Conservation (phyloP, 2,329 filamentous ascomycete species). For the Monosporascus sp. region DNA sequence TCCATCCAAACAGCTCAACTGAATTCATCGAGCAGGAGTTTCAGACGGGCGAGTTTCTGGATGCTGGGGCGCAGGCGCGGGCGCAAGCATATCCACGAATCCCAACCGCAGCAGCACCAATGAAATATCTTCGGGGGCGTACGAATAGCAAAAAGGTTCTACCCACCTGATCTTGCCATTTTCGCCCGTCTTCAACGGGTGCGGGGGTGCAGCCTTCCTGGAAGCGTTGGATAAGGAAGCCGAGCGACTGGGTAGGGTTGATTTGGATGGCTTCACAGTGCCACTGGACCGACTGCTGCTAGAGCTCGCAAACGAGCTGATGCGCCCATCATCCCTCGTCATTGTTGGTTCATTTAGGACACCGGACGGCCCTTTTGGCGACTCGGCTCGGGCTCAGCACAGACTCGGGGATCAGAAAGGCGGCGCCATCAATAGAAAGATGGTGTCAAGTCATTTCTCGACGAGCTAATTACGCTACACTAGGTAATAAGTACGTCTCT, state of each 20-base stretch:
- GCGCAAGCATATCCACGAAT: background rate
- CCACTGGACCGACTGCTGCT: constrained; percentile 62
- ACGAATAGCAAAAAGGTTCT: constrained; percentile 10
- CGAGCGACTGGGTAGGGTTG: constrained; percentile 29
- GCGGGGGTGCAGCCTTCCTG: constrained; percentile 31
- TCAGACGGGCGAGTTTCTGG: background rate
- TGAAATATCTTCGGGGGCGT: background rate
- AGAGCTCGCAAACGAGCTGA: constrained; percentile 61
- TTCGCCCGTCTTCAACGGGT: constrained; percentile 52
- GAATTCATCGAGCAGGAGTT: background rate
- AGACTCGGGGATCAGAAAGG: constrained; percentile 11
- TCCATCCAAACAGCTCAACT: background rate
- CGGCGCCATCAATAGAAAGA: constrained; percentile 21
- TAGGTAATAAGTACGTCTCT: background rate
- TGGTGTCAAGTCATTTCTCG: constrained; percentile 13
- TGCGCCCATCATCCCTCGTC: constrained; percentile 64
- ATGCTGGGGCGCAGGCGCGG: background rate
- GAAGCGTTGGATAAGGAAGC: constrained; percentile 25
- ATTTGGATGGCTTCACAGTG: constrained; percentile 55
- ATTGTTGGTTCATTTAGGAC: constrained; percentile 43
- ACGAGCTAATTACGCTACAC: background rate
- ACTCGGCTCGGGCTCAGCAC: background rate
- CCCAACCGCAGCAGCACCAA: background rate
- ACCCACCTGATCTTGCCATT: constrained; percentile 40
- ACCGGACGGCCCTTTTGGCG: background rate